Evolutionary conservation across 768 basidiomycete genomes (phyloP).

Genomic region (Boletus sp.): DNA sequence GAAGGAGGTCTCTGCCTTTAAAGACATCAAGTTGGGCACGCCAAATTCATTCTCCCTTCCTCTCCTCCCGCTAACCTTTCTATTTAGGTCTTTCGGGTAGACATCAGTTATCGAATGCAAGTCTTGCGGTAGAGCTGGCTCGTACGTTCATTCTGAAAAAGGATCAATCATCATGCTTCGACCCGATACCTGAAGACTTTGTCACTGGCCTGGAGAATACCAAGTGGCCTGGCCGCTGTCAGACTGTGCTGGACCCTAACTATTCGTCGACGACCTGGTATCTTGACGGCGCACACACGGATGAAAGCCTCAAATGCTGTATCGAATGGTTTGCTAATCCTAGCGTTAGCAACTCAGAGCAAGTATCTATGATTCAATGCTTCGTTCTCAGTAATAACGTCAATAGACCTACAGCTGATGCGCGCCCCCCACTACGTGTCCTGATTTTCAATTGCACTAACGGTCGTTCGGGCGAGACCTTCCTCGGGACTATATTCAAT

Average conservation of each 20-base stretch:
- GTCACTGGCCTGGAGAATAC: conserved; percentile 61
- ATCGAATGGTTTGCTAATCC: conserved; percentile 83
- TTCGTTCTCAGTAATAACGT: conserved; percentile 2
- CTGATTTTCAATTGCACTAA: conserved; percentile 95
- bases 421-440: conserved; percentile 42
- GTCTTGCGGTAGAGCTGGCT: conserved; percentile 74
- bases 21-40: conserved; percentile 59
- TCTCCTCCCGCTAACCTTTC: conserved; percentile 1
- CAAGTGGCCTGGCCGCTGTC: conserved; percentile 94
- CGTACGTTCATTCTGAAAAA: conserved; percentile 53
- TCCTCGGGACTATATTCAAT: conserved; percentile 60
- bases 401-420: conserved; percentile 11
- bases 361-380: conserved; percentile 11
- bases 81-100: conserved; percentile 71
- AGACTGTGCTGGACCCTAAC: conserved; percentile 65
- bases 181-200: conserved; percentile 49
- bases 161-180: conserved; percentile 12
- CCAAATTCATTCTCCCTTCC: neutral
- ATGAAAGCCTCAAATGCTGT: conserved; percentile 84
- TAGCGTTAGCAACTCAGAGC: conserved; percentile 43
- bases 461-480: conserved; percentile 74
- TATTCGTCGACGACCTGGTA: conserved; percentile 68
- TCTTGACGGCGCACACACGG: conserved; percentile 93
- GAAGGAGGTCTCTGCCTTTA: conserved; percentile 47
- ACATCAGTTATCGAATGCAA: conserved; percentile 88